phyloP scores from a whole-genome alignment of 176 grass and related monocot genomes.

The Bromus sterilis region DNA sequence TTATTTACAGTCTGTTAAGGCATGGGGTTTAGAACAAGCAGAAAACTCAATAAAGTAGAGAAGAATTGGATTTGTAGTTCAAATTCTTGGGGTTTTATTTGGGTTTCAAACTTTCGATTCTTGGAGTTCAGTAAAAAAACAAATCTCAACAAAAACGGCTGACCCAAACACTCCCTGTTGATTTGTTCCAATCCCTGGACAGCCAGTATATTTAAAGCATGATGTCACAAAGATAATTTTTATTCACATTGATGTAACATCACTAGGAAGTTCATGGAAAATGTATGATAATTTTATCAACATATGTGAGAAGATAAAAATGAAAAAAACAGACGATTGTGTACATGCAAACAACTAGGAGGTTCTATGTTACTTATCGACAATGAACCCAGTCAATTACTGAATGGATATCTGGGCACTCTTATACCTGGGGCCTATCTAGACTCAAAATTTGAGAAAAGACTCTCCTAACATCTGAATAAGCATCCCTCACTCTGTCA shows the following conservation, averaged over 20 bases:
- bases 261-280: not conserved
- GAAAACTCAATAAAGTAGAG: not conserved
- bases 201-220: not conserved
- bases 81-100: too few relatives aligned
- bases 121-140: not conserved
- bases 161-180: not conserved
- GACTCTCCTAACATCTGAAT: conserved; percentile 42
- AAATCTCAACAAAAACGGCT: not conserved
- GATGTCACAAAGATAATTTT: not conserved
- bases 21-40: not conserved
- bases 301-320: not conserved
- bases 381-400: not conserved
- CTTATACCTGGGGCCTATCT: not conserved
- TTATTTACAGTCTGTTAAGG: not conserved
- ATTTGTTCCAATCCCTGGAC: not conserved
- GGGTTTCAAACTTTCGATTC: too few relatives aligned
- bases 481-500: conserved; percentile 17
- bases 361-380: not conserved
- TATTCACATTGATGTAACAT: not conserved
- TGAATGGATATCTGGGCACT: not conserved
- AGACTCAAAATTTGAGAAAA: conserved; percentile 46
- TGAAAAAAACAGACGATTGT: not conserved
- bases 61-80: not conserved
- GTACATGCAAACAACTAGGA: not conserved
- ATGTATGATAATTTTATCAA: not conserved